A percentile compares a stretch with the other conserved stretches of the same genome.
These are phyloP conservation scores for Trapa incisa DNA, from an alignment of 345 rosid species.

Conservation along the genomic window DNA sequence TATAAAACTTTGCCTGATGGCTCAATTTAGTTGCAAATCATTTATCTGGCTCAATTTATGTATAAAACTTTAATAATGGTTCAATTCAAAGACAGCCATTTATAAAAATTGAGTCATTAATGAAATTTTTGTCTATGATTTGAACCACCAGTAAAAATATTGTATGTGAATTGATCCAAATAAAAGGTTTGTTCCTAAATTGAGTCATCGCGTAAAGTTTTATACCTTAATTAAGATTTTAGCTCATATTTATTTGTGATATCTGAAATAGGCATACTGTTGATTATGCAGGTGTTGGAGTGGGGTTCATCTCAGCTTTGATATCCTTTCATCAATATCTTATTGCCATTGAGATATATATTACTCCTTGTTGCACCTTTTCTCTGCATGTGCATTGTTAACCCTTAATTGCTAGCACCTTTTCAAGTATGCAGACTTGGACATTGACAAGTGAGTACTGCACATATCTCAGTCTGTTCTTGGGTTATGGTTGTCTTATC, in stretches of 20 bases:
- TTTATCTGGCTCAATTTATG: too few species aligned
- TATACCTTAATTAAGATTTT: too few species aligned
- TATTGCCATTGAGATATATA: constrained; percentile 2
- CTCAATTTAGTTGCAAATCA: too few species aligned
- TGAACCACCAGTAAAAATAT: too few species aligned
- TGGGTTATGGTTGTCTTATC: constrained; percentile 5
- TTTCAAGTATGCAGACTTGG: constrained; percentile 96
- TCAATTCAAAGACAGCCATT: too few species aligned
- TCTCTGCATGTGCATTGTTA: constrained; percentile 17
- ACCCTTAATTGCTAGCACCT: constrained; percentile 82
- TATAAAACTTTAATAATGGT: too few species aligned
- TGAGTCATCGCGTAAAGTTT: too few species aligned
- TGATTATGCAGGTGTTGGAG: constrained; percentile 75
- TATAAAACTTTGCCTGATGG: too few species aligned
- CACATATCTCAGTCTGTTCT: constrained; percentile 3
- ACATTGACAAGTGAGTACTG: constrained; percentile 81
- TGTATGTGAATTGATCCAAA: too few species aligned
- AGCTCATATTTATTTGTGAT: background rate
- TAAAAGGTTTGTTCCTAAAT: too few species aligned
- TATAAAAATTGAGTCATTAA: too few species aligned
- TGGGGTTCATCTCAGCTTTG: constrained; percentile 89
- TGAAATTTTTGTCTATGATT: too few species aligned
- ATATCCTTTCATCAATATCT: constrained; percentile 53
- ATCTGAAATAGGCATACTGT: constrained; percentile 12
- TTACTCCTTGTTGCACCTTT: background rate